Evolutionary conservation across 768 basidiomycete species (phyloP), one percentile per base, ranked within the genome.

Genomic region (Sutorius australiensis): DNA sequence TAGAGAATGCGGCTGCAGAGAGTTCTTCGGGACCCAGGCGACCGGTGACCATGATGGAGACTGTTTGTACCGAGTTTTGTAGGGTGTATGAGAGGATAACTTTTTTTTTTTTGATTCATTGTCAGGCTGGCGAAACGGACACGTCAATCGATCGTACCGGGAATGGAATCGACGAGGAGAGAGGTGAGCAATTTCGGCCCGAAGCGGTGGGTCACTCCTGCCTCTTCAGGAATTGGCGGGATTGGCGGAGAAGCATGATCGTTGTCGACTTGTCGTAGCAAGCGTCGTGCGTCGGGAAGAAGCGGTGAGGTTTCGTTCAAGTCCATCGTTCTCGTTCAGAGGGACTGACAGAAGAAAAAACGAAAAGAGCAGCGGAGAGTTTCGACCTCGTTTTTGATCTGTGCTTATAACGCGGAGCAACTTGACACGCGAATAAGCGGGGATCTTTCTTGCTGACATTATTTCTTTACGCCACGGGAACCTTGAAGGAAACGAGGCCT

Each of bases 1-100:
- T 71, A 28, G 84, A 78, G 60, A 89, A 86, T 39, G 88, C 86
- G 12, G 88, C 78, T 2, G 80, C 82, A 1, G 86, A 86, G 14
- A 90, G 73, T 61, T 86, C 82, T 57, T 83, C 73, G 17, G 87
- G 80, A 3, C 88, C 87, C 9, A 89, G 75, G 17, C 81, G 80
- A 24, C 86, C 86, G 11, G 77, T 78, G 57, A 89, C 76, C 32
- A 87, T 58, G 47, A 88, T 76, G 16, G 85, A 79, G 16, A 75
- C 71, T 4, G 86, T 84, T 66, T 88, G 87, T 34, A 87, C 77
- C 5, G 86, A 88, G 61, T 87, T 87, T 67, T 89, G 87, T 19
- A 89, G 71, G 31, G 80, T 77, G 67, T 88, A 89, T 0, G 86
- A 86, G 36, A 85, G 65, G 44, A 86, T 84, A 16, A 86, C 84